Conservation (phyloP, 139 green algal genomes). For the Coccomyxa sp. region DNA sequence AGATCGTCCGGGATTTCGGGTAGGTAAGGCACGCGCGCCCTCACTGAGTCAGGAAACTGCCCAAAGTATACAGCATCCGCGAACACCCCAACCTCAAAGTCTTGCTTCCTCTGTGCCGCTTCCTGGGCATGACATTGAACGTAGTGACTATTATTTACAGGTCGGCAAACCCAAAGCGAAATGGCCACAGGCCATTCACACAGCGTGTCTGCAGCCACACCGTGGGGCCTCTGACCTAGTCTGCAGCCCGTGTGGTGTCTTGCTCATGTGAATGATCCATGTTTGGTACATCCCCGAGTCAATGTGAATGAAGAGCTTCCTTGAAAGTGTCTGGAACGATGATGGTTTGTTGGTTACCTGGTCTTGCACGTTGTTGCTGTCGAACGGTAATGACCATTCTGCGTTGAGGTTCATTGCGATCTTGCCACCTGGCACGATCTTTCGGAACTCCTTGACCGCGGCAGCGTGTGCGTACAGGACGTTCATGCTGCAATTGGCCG, state of each 20-base stretch:
- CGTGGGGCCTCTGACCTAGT: neutral
- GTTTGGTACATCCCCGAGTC: neutral
- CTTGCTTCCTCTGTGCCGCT: neutral
- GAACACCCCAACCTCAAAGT: neutral
- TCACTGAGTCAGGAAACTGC: neutral
- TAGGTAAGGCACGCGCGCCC: neutral
- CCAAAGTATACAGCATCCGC: neutral
- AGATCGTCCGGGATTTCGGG: neutral
- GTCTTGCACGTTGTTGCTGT: neutral
- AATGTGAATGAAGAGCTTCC: neutral
- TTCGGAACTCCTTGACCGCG: constrained; percentile 22
- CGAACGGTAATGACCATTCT: constrained; percentile 19
- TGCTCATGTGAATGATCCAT: too few relatives aligned
- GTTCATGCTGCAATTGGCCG: constrained; percentile 14
- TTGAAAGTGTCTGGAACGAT: neutral
- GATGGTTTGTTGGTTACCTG: neutral
- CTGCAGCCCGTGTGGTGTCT: too few relatives aligned
- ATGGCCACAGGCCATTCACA: neutral
- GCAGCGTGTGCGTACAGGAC: constrained; percentile 38
- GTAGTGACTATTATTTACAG: neutral
- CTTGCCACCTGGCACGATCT: constrained; percentile 14
- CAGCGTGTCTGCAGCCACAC: neutral
- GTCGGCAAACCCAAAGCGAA: neutral
- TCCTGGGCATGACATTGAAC: neutral
- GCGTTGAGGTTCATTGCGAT: constrained; percentile 40